Evolutionary conservation across 225 moss, liverwort and hornwort species (phyloP).

Genomic region (Sphagnum tenellum): DNA sequence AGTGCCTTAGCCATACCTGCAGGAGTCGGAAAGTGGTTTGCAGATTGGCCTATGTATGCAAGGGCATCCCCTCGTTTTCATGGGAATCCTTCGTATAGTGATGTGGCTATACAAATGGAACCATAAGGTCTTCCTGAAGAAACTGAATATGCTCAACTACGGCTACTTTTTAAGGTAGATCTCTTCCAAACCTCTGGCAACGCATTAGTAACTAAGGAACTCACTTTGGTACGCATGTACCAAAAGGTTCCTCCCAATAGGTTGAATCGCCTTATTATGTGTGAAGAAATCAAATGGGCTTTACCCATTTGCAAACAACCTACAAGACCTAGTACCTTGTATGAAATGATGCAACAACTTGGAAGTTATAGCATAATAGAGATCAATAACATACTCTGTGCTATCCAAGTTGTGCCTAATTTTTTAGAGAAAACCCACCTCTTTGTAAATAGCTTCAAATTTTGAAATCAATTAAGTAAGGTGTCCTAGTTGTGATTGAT

Average conservation of each 20-base stretch:
- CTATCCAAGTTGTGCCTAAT: neutral
- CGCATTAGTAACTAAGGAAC: neutral
- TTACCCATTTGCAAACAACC: too few relatives aligned
- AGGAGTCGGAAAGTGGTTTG: neutral
- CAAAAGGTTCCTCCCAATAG: neutral
- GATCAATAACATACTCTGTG: neutral
- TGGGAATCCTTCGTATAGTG: neutral
- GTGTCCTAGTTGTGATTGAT: too few relatives aligned
- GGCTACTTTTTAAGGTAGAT: slow-evolving; percentile 1
- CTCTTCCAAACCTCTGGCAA: too few relatives aligned
- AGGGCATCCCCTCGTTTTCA: slow-evolving; percentile 2
- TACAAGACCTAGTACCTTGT: neutral
- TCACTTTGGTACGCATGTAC: neutral
- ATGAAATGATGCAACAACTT: neutral
- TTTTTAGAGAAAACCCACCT: neutral
- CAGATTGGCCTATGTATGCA: slow-evolving; percentile 6
- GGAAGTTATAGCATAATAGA: neutral
- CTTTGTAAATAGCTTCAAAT: neutral
- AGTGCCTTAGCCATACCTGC: slow-evolving; percentile 4
- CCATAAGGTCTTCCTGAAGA: neutral
- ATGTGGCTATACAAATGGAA: slow-evolving; percentile 6
- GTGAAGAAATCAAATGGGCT: neutral
- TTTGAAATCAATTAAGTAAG: neutral
- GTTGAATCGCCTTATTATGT: neutral
- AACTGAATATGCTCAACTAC: slow-evolving; percentile 6